phyloP scores from a whole-genome alignment of 2,329 filamentous ascomycete genomes.

The Arthroderma sp. region DNA sequence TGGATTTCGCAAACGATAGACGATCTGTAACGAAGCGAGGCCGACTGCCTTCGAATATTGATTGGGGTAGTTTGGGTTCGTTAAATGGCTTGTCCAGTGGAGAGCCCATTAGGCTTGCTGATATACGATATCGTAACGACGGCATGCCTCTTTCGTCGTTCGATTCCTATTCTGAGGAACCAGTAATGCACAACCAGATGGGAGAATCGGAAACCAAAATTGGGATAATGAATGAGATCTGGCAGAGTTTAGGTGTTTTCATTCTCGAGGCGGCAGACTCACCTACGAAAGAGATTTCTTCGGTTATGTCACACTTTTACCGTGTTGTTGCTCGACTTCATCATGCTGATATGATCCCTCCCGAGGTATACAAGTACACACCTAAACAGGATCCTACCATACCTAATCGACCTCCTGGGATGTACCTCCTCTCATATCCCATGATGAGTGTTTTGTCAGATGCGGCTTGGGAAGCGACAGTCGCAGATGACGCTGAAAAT shows the following conservation, averaged over 20 bases:
- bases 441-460: constrained; percentile 39
- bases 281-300: constrained; percentile 23
- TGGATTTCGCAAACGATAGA: constrained; percentile 27
- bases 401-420: constrained; percentile 31
- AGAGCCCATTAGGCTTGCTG: neutral
- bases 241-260: constrained; percentile 30
- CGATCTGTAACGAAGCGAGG: constrained; percentile 13
- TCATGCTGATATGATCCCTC: constrained; percentile 33
- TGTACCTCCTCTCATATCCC: constrained; percentile 33
- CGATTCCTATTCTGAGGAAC: constrained; percentile 13
- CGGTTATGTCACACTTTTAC: constrained; percentile 35
- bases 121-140: neutral
- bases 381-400: constrained; percentile 19
- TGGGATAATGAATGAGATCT: constrained; percentile 28
- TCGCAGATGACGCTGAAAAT: constrained; percentile 28
- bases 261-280: constrained; percentile 32
- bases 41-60: constrained; percentile 21
- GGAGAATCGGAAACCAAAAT: constrained; percentile 8
- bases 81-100: constrained; percentile 23
- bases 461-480: constrained; percentile 34
- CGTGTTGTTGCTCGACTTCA: constrained; percentile 36
- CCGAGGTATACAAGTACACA: constrained; percentile 33
- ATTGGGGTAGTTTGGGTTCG: constrained; percentile 19
- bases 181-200: constrained; percentile 10
- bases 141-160: constrained; percentile 6